A percentile compares a stretch with the other conserved stretches of the same genome.
phyloP scores from a whole-genome alignment of 305 asterid genomes.

The Salvia sclarea region DNA sequence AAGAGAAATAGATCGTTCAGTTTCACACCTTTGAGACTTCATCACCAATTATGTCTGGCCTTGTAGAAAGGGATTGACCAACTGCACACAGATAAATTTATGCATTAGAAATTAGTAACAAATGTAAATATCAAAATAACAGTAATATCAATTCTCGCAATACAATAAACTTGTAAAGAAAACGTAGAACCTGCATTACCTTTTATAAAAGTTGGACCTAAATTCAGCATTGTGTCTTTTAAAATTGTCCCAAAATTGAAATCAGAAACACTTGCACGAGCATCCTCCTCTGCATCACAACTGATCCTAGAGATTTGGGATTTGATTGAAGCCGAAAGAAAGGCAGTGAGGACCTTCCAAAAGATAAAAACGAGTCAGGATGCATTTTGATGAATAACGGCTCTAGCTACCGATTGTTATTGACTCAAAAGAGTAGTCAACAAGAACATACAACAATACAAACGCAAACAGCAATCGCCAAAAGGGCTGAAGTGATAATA shows the following conservation, averaged over 20 bases:
- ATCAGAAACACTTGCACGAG: constrained; percentile 48
- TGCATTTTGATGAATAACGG: constrained; percentile 28
- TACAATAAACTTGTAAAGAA: constrained; percentile 9
- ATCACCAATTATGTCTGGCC: constrained; percentile 90
- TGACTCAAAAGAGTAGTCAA: neutral
- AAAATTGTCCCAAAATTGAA: constrained; percentile 69
- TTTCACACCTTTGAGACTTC: constrained; percentile 75
- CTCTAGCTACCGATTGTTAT: constrained; percentile 23
- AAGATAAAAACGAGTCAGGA: constrained; percentile 43
- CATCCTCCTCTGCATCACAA: constrained; percentile 48
- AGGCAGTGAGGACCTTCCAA: constrained; percentile 80
- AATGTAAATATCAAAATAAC: constrained; percentile 18
- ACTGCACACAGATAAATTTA: constrained; percentile 60
- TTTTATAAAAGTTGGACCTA: constrained; percentile 98
- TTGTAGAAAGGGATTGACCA: constrained; percentile 97
- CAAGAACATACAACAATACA: constrained; percentile 10
- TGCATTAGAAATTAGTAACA: constrained; percentile 29
- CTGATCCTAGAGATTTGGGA: constrained; percentile 58
- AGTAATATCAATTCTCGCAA: neutral
- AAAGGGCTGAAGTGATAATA: neutral
- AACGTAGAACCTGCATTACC: constrained; percentile 43
- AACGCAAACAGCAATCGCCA: neutral
- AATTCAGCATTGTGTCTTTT: constrained; percentile 81
- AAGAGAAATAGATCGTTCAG: constrained; percentile 13
- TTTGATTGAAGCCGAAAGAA: constrained; percentile 75